These are phyloP conservation scores for Basidiobolus heterosporus DNA, from an alignment of 371 early-diverging fungal genomes.

Conservation along the genomic window DNA sequence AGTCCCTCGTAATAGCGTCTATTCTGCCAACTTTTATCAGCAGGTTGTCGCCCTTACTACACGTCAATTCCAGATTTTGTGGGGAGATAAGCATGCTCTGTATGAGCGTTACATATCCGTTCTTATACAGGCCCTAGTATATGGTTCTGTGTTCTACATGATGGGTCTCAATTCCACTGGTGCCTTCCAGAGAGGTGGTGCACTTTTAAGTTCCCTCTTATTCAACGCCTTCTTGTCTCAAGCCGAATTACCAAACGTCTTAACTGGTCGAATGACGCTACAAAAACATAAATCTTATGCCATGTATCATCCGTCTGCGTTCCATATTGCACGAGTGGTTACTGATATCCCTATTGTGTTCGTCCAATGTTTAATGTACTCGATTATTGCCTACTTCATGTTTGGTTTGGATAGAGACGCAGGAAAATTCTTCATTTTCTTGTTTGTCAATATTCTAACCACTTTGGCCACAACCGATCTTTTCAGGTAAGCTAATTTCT, in stretches of 20 bases:
- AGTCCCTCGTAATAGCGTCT: slow-evolving; percentile 28
- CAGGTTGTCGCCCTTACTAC: slow-evolving; percentile 37
- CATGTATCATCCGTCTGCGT: slow-evolving; percentile 37
- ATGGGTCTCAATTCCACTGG: slow-evolving; percentile 29
- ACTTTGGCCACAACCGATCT: slow-evolving; percentile 35
- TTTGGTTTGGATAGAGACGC: slow-evolving; percentile 27
- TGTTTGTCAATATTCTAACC: slow-evolving; percentile 20
- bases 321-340: slow-evolving; percentile 29
- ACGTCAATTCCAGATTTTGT: slow-evolving; percentile 36
- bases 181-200: slow-evolving; percentile 56
- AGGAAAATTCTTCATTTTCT: slow-evolving; percentile 30
- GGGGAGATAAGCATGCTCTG: slow-evolving; percentile 26
- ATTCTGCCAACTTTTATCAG: slow-evolving; percentile 36
- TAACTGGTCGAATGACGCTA: slow-evolving; percentile 32
- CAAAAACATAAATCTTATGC: slow-evolving; percentile 43
- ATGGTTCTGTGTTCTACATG: slow-evolving; percentile 44
- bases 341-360: slow-evolving; percentile 24
- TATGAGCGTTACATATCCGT: slow-evolving; percentile 35
- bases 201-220: slow-evolving; percentile 26
- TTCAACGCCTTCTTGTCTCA: slow-evolving; percentile 31
- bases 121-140: slow-evolving; percentile 42
- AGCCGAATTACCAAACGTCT: slow-evolving; percentile 25
- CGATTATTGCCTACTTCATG: slow-evolving; percentile 39
- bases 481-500: too few species aligned
- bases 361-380: slow-evolving; percentile 26